Evolutionary conservation across 441 rosid species (phyloP), one percentile per base, ranked within the genome.

Genomic region (Erodium moschatum): DNA sequence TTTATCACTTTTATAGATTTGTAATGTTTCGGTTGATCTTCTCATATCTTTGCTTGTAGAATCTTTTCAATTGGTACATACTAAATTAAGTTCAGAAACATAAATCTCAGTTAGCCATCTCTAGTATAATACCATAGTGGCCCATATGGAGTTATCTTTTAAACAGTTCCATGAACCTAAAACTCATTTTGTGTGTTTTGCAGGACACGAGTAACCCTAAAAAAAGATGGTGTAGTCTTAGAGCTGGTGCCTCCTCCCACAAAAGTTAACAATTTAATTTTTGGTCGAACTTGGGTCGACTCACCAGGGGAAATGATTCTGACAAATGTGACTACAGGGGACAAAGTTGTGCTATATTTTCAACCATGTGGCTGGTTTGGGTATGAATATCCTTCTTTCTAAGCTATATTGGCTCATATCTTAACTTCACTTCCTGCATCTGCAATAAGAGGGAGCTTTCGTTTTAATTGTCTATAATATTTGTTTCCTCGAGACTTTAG

Each of bases 321-420:
- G 87, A 86, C 97, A 64, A 94, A 94, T 83, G 64, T 82, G 83
- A 86, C 89, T 64, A 94, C 97, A 0, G 96, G 97, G 54, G 97
- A 94, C 79, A 94, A 91, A 85, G 97, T 75, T 27, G 96, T 94
- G 44, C 81, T 94, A 48, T 88, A 90, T 79, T 94, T 94, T 76
- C 97, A 94, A 81, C 99, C 96, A 6, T 94, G 97, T 33, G 97
- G 97, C 24, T 94, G 97, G 98, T 88, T 94, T 33, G 98, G 98
- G 98, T 94, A 67, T 62, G 38, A 38, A 44, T 64, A 20, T 16
- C 9, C 6, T 50, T 50, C 19, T 15, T 50, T 50, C 13, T 3
- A 50, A 50, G 58, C 58, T n/a, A 7, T 35, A 50, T 50, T 50
- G 18, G 7, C 20, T n/a, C 18, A 10, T 54, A 54, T 54, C 20